phyloP scores from a whole-genome alignment of 202 grass and related monocot species.

The Sporobolus alterniflorus region DNA sequence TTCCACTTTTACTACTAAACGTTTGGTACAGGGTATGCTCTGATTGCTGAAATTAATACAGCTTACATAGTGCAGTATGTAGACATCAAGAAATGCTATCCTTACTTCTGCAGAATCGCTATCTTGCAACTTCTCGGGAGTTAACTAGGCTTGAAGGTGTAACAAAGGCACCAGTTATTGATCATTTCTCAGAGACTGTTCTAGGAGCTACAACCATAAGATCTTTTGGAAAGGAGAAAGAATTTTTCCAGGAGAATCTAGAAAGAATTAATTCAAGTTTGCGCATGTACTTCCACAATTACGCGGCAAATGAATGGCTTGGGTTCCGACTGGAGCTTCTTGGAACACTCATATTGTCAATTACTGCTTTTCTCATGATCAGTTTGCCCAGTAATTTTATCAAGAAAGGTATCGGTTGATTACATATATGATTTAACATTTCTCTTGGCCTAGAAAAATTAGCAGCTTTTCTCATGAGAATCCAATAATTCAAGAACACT shows the following conservation, averaged over 20 bases:
- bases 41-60: background rate
- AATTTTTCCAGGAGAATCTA: constrained; percentile 51
- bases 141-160: constrained; percentile 63
- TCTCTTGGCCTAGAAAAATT: background rate
- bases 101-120: constrained; percentile 44
- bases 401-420: constrained; percentile 52
- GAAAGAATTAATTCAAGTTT: constrained; percentile 56
- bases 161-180: constrained; percentile 65
- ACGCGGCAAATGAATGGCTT: constrained; percentile 74
- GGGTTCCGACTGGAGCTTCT: constrained; percentile 68
- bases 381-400: constrained; percentile 66
- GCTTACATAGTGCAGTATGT: constrained; percentile 6
- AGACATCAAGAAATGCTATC: background rate
- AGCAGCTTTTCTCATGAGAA: background rate
- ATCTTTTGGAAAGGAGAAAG: constrained; percentile 54
- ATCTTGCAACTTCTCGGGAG: constrained; percentile 58
- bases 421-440: background rate
- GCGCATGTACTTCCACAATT: constrained; percentile 60
- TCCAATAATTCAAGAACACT: background rate
- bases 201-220: constrained; percentile 58
- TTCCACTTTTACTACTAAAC: constrained; percentile 51
- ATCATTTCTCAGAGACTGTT: constrained; percentile 67
- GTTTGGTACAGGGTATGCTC: constrained; percentile 72
- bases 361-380: constrained; percentile 65
- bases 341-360: constrained; percentile 52